A percentile compares a stretch with the other conserved stretches of the same genome.
Evolutionary conservation across 345 rosid genomes (phyloP).

Genomic region (Ailanthus altissimus): DNA sequence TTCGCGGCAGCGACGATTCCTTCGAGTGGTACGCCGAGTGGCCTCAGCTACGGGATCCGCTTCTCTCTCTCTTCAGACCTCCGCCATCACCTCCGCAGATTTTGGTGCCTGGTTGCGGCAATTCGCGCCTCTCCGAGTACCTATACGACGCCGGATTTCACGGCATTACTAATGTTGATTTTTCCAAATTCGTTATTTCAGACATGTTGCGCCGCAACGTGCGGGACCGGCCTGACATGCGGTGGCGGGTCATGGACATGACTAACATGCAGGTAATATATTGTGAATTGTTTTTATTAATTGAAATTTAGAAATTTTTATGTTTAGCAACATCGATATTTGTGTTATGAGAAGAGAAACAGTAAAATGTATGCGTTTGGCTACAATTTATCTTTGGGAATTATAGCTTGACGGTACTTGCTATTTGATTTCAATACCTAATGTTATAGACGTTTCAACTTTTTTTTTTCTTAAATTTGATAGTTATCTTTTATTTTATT

Average conservation of each 20-base stretch:
- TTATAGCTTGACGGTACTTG: neutral
- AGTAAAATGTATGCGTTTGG: too few species aligned
- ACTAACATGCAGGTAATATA: constrained; percentile 66
- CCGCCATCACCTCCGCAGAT: constrained; percentile 50
- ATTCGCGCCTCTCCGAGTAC: constrained; percentile 80
- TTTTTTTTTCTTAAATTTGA: neutral
- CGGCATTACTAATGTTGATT: constrained; percentile 73
- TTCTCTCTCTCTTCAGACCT: constrained; percentile 51
- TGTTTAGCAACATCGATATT: too few species aligned
- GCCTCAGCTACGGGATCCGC: constrained; percentile 69
- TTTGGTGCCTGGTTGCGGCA: constrained; percentile 91
- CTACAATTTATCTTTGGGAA: neutral
- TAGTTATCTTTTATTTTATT: neutral
- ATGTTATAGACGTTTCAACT: neutral
- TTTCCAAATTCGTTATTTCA: constrained; percentile 85
- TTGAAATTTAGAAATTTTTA: too few species aligned
- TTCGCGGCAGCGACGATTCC: constrained; percentile 73
- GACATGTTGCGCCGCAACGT: constrained; percentile 90
- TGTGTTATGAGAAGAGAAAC: too few species aligned
- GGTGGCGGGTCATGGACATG: constrained; percentile 97
- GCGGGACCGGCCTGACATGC: constrained; percentile 68
- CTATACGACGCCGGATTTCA: constrained; percentile 79
- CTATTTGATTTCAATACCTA: neutral
- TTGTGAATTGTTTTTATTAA: too few species aligned
- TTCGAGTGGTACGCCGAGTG: constrained; percentile 99